These are phyloP conservation scores for Arthrobotrys entomopaga DNA, from an alignment of 2,329 filamentous ascomycete species.

Conservation along the genomic window DNA sequence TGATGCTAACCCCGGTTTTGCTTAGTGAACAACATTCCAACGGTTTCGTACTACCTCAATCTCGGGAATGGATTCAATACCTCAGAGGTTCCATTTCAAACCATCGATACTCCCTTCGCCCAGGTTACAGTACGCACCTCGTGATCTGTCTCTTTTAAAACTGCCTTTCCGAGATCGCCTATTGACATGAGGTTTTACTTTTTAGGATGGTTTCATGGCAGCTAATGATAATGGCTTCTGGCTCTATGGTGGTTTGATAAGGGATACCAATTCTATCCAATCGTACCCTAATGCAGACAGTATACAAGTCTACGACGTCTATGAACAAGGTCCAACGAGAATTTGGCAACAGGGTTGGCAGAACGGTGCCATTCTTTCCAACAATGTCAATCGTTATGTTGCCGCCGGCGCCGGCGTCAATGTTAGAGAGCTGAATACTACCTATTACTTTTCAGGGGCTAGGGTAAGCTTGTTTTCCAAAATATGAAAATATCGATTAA, in stretches of 20 bases:
- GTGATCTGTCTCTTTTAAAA: neutral
- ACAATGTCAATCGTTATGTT: conserved; percentile 56
- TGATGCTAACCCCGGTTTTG: neutral
- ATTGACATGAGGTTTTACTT: neutral
- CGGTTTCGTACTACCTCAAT: conserved; percentile 40
- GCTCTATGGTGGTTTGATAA: conserved; percentile 56
- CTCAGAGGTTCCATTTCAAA: conserved; percentile 39
- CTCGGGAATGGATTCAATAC: conserved; percentile 47
- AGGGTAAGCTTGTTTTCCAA: conserved; percentile 29
- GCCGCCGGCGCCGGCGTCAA: conserved; percentile 57
- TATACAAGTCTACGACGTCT: conserved; percentile 54
- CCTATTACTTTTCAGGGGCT: conserved; percentile 48
- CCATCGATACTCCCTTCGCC: conserved; percentile 40
- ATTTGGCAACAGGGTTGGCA: conserved; percentile 50
- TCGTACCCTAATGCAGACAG: conserved; percentile 37
- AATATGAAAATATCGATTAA: neutral
- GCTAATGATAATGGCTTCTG: conserved; percentile 58
- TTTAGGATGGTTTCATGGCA: conserved; percentile 57
- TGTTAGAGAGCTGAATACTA: conserved; percentile 50
- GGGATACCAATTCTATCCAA: conserved; percentile 48
- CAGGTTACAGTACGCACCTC: conserved; percentile 37
- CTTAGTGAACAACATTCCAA: conserved; percentile 39
- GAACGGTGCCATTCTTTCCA: conserved; percentile 8
- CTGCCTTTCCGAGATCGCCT: neutral
- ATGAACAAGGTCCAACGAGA: conserved; percentile 45